A percentile compares a stretch with the other conserved stretches of the same genome.
Conservation (phyloP, 441 rosid species). For the Geranium incanum region DNA sequence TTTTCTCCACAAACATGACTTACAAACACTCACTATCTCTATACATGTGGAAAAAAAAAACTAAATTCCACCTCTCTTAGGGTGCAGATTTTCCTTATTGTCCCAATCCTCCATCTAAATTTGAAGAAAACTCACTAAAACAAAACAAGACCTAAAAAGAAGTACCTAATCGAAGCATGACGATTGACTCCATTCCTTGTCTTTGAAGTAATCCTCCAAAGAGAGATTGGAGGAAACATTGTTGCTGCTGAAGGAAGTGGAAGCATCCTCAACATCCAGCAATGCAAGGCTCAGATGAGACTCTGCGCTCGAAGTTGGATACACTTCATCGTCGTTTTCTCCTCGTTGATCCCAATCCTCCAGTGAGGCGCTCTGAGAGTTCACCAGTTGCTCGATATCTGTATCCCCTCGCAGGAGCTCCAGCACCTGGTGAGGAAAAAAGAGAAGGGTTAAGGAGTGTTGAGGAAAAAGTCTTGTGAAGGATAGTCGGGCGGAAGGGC, state of each 20-base stretch:
- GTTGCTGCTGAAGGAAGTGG: slow-evolving; percentile 49
- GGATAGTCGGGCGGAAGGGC: too few species aligned
- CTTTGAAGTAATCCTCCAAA: slow-evolving; percentile 42
- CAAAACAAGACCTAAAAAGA: background rate
- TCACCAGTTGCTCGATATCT: slow-evolving; percentile 27
- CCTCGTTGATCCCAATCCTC: slow-evolving; percentile 12
- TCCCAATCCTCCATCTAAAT: background rate
- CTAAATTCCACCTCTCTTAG: background rate
- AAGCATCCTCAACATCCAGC: slow-evolving; percentile 61
- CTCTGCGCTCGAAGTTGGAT: slow-evolving; percentile 53
- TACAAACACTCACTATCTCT: background rate
- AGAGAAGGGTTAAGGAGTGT: background rate
- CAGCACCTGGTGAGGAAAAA: slow-evolving; percentile 34
- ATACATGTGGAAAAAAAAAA: background rate
- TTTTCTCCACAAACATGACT: background rate
- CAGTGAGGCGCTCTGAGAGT: slow-evolving; percentile 9
- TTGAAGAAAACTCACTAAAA: background rate
- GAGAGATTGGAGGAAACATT: slow-evolving; percentile 24
- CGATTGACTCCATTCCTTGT: slow-evolving; percentile 45
- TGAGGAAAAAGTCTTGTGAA: too few species aligned
- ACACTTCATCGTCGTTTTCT: slow-evolving; percentile 56
- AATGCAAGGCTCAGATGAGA: slow-evolving; percentile 56
- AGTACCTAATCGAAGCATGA: slow-evolving; percentile 47
- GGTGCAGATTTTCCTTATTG: background rate
- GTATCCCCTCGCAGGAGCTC: slow-evolving; percentile 52